Percentiles rank a stretch among this genome's conserved stretches.
Evolutionary conservation across 2,329 filamentous ascomycete genomes (phyloP).

Genomic region (Corniculantispora saksenae): DNA sequence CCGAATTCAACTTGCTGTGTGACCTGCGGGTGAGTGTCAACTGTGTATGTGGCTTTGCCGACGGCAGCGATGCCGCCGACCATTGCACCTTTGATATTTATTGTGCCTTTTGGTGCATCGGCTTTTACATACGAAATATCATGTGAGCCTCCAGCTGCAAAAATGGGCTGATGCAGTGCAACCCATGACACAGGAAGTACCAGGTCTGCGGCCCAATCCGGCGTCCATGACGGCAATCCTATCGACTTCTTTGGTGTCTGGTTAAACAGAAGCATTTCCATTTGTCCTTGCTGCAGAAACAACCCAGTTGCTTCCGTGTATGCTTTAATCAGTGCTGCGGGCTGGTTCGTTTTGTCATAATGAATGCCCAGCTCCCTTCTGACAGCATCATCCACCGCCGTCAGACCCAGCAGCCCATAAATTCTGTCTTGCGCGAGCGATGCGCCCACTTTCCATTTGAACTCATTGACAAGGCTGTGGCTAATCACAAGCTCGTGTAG

Average conservation of each 20-base stretch:
- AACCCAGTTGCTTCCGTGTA: conserved; percentile 28
- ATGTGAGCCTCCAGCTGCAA: conserved; percentile 27
- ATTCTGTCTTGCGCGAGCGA: conserved; percentile 33
- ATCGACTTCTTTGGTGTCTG: conserved; percentile 28
- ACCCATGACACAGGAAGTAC: conserved; percentile 29
- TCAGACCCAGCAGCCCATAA: conserved; percentile 34
- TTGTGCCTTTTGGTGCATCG: neutral
- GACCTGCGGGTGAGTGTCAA: neutral
- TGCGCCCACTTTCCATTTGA: conserved; percentile 28
- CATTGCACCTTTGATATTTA: neutral
- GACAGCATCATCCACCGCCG: conserved; percentile 25
- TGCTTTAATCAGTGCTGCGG: conserved; percentile 2
- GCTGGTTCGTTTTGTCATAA: conserved; percentile 20
- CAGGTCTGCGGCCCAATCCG: conserved; percentile 36
- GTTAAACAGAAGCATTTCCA: conserved; percentile 33
- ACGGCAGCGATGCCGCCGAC: neutral
- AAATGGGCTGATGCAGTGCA: conserved; percentile 24
- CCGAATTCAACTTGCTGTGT: conserved; percentile 26
- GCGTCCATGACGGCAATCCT: conserved; percentile 35
- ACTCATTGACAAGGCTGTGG: conserved; percentile 31
- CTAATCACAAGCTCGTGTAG: conserved; percentile 32
- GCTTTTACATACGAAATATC: conserved; percentile 8
- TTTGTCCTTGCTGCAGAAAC: conserved; percentile 24
- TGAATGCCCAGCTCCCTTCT: conserved; percentile 20
- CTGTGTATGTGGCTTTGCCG: neutral